Evolutionary conservation across 73 alveolate species (phyloP), one percentile per base, ranked within the genome.

Genomic region (Paramecium pentaurelia): DNA sequence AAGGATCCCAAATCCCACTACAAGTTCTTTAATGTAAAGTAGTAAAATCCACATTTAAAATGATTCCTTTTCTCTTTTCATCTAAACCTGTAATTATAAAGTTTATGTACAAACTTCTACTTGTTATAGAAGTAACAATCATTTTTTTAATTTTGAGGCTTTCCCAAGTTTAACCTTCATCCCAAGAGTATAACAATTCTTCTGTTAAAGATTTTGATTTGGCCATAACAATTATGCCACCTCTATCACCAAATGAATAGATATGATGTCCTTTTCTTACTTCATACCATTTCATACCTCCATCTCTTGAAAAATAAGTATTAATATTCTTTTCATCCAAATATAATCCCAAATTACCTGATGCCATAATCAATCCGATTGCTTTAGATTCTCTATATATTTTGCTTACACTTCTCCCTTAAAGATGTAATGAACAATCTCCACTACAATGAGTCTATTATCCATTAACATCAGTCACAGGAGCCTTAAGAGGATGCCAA

Each of bases 211-310:
- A 83, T 44, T 92, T 84, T 87, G 94, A 94, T 37, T 92, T 93
- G 1, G 99, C 99, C 97, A 97, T 95, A 58, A 97, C 99, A 4
- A 98, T 95, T 40, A 98, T 89, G 18, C 99, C 99, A 14, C 99
- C 99, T 86, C 97, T 99, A 93, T 98, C 99, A 6, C 99, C 99
- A 16, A 96, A 89, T 86, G 96, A 99, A 84, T 94, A 96, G 51
- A 97, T 95, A 90, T 90, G 95, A 14, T 96, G 93, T n/a, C 99
- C 99, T 77, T 97, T 95, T 77, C 34, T 86, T 8, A 96, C 91
- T 80, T 97, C 99, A 12, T 44, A 42, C 99, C 99, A 97, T 7
- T 94, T 91, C n/a, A 93, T 90, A 1, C 99, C 99, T 1, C 99
- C 99, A 92, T 96, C 99, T 51, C 99, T 86, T 22, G 98, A 95